Conservation (phyloP, 495 filamentous ascomycete species). For the Wilcoxina mikolae region DNA sequence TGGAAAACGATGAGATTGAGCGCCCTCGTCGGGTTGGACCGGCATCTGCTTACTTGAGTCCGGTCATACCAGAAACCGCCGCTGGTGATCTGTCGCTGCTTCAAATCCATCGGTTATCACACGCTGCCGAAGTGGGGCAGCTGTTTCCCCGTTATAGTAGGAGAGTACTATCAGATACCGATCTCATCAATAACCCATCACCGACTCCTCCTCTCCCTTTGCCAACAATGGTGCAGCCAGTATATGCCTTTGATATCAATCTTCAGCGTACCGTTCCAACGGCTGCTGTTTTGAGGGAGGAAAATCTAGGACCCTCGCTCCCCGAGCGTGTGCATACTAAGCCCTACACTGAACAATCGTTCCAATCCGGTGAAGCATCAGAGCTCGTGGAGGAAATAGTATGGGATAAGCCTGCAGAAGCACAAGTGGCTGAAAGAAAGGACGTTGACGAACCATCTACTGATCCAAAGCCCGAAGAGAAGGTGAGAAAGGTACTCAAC, state of each 20-base stretch:
- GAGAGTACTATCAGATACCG: neutral
- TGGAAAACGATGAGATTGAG: neutral
- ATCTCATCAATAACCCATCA: neutral
- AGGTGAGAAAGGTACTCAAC: neutral
- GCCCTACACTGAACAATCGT: neutral
- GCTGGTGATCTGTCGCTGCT: slow-evolving; percentile 26
- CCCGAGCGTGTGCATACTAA: neutral
- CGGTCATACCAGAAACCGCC: slow-evolving; percentile 10
- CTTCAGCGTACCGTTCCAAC: slow-evolving; percentile 6
- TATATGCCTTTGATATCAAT: slow-evolving; percentile 23
- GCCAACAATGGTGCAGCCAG: slow-evolving; percentile 6
- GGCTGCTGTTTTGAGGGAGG: neutral
- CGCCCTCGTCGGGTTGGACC: neutral
- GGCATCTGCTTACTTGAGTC: neutral
- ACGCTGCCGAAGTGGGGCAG: slow-evolving; percentile 28
- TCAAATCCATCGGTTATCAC: slow-evolving; percentile 25
- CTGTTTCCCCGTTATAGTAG: slow-evolving; percentile 18
- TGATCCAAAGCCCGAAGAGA: neutral
- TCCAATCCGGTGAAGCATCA: neutral
- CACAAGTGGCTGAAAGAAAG: slow-evolving; percentile 5
- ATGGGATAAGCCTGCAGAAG: neutral
- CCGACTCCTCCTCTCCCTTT: slow-evolving; percentile 8
- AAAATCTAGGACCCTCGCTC: neutral
- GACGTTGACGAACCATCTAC: slow-evolving; percentile 12
- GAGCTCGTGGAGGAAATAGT: neutral